Percentiles rank a stretch among this genome's conserved stretches.
These are phyloP conservation scores for Chenopodium album DNA, from an alignment of 148 eudicot genomes.

Conservation along the genomic window DNA sequence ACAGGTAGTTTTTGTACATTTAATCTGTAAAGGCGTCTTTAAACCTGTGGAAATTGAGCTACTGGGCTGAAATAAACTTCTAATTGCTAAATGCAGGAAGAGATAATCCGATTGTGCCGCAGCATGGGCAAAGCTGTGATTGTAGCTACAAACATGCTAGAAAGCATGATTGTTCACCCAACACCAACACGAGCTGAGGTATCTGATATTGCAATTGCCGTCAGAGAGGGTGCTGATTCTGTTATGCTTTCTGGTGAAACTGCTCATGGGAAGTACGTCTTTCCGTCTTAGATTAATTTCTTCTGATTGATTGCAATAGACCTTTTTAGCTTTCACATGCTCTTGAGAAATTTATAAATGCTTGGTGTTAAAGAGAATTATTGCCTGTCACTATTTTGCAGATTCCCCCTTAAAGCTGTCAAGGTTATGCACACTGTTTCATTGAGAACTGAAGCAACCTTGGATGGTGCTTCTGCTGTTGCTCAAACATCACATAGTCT, in stretches of 20 bases:
- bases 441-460: constrained; percentile 87
- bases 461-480: constrained; percentile 45
- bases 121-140: constrained; percentile 99
- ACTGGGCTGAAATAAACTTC: constrained; percentile 2
- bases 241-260: constrained; percentile 99
- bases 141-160: constrained; percentile 99
- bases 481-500: constrained; percentile 57
- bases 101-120: constrained; percentile 81
- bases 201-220: constrained; percentile 98
- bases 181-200: constrained; percentile 99
- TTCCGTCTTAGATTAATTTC: constrained; percentile 12
- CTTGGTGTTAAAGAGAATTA: background rate
- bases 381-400: constrained; percentile 29
- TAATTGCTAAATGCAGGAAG: constrained; percentile 56
- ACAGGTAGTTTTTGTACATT: constrained; percentile 49
- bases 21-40: background rate
- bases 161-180: constrained; percentile 97
- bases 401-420: constrained; percentile 97
- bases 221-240: constrained; percentile 96
- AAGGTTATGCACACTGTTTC: constrained; percentile 98
- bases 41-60: background rate
- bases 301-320: background rate
- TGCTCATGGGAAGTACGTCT: constrained; percentile 95
- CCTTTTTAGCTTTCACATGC: background rate
- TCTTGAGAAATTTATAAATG: background rate